Conservation (phyloP, 495 filamentous ascomycete genomes). For the Thermothielavioides terrestris region DNA sequence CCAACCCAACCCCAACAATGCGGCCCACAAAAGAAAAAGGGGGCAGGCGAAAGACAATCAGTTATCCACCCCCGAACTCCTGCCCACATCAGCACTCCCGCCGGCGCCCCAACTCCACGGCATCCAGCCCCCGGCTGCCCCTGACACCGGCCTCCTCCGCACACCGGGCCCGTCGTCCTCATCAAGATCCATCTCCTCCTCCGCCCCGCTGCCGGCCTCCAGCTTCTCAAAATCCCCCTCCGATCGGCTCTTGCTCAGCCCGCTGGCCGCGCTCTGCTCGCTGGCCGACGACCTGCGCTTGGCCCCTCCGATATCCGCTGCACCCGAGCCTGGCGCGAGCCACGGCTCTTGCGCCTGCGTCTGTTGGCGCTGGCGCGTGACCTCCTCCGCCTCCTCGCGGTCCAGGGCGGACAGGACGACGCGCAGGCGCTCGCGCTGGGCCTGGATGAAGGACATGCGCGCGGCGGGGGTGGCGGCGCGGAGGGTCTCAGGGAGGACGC, state of each 20-base stretch:
- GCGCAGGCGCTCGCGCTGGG: slow-evolving; percentile 64
- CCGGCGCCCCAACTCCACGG: slow-evolving; percentile 48
- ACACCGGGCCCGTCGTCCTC: neutral
- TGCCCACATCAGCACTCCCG: slow-evolving; percentile 10
- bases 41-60: slow-evolving; percentile 4
- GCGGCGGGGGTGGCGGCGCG: slow-evolving; percentile 50
- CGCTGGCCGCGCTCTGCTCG: slow-evolving; percentile 40
- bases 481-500: slow-evolving; percentile 53
- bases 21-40: neutral
- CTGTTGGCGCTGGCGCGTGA: slow-evolving; percentile 27
- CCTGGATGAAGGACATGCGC: slow-evolving; percentile 58
- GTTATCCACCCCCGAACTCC: slow-evolving; percentile 26
- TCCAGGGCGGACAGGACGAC: slow-evolving; percentile 66
- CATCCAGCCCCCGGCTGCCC: slow-evolving; percentile 43
- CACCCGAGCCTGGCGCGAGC: no score
- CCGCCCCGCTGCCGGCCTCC: slow-evolving; percentile 56
- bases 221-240: slow-evolving; percentile 79
- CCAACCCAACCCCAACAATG: neutral
- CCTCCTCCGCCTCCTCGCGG: slow-evolving; percentile 50
- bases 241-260: slow-evolving; percentile 61
- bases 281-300: slow-evolving; percentile 21
- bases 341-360: no score
- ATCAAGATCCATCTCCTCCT: slow-evolving; percentile 34
- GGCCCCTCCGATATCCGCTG: neutral
- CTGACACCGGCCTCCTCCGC: slow-evolving; percentile 9